Evolutionary conservation across 2,329 filamentous ascomycete species (phyloP).

Genomic region (Ceratocystis colombiana): DNA sequence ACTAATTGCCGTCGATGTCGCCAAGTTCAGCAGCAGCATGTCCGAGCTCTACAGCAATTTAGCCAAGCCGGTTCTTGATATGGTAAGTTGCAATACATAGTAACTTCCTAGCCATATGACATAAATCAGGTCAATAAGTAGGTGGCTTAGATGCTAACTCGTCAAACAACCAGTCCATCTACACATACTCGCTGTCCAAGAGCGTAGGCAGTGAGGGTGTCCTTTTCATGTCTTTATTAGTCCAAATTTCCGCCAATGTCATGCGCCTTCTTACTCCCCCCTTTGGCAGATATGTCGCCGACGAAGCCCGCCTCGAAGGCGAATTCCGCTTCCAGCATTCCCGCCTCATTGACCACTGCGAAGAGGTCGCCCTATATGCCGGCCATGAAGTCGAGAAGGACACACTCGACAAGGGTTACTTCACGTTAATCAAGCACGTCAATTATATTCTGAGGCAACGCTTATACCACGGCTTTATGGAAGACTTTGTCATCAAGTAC

Average conservation of each 20-base stretch:
- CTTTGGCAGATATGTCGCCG: slow-evolving; percentile 94
- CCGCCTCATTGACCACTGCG: slow-evolving; percentile 86
- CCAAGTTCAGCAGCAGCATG: slow-evolving; percentile 89
- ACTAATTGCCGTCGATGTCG: slow-evolving; percentile 90
- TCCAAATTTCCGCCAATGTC: slow-evolving; percentile 82
- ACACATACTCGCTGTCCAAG: slow-evolving; percentile 86
- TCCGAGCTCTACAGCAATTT: slow-evolving; percentile 94
- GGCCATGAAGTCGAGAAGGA: slow-evolving; percentile 94
- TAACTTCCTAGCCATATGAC: background rate
- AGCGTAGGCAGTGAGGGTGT: slow-evolving; percentile 94
- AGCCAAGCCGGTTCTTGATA: slow-evolving; percentile 87
- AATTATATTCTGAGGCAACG: slow-evolving; percentile 84
- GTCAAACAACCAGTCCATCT: slow-evolving; percentile 52
- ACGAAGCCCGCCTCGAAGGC: slow-evolving; percentile 86
- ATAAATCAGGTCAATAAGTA: background rate
- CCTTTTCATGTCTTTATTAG: slow-evolving; percentile 87
- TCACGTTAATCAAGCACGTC: slow-evolving; percentile 97
- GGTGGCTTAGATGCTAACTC: slow-evolving; percentile 28
- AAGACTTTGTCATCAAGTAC: slow-evolving; percentile 99
- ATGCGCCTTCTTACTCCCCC: slow-evolving; percentile 93
- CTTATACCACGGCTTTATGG: slow-evolving; percentile 98
- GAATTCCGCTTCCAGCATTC: slow-evolving; percentile 96
- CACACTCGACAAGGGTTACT: slow-evolving; percentile 94
- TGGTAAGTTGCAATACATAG: slow-evolving; percentile 43
- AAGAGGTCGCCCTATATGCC: slow-evolving; percentile 85